Percentiles rank a stretch among this genome's conserved stretches.
These are phyloP conservation scores for Rhodotorula mucilaginosa DNA, from an alignment of 1,284 basidiomycete species.

Conservation along the genomic window DNA sequence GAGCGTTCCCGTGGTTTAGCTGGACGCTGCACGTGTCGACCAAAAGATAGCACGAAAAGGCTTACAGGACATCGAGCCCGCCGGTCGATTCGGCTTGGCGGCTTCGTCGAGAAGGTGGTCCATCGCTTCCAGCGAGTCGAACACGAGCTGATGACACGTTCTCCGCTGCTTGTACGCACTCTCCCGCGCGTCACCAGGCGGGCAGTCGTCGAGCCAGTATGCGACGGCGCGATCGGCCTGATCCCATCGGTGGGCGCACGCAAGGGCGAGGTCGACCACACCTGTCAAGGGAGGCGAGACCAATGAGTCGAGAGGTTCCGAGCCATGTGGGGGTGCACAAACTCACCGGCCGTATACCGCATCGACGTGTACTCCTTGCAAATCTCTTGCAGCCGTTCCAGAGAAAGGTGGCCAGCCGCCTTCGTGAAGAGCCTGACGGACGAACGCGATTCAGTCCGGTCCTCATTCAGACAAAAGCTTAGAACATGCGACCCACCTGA, in stretches of 20 bases:
- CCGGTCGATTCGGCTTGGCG: conserved; percentile 39
- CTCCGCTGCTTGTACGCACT: conserved; percentile 62
- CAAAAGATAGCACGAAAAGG: too few species aligned
- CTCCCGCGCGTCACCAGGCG: conserved; percentile 61
- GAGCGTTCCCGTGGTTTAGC: neutral
- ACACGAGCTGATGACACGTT: conserved; percentile 76
- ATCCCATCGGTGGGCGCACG: conserved; percentile 79
- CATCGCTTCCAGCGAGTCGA: conserved; percentile 75
- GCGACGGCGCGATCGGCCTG: conserved; percentile 71
- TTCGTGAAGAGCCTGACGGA: conserved; percentile 72
- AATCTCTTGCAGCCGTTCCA: conserved; percentile 80
- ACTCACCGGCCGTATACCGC: conserved; percentile 70
- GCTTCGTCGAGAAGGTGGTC: conserved; percentile 58
- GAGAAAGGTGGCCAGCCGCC: conserved; percentile 77
- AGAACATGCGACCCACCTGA: conserved; percentile 52
- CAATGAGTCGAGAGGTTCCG: neutral
- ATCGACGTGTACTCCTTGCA: conserved; percentile 81
- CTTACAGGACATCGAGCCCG: conserved; percentile 34
- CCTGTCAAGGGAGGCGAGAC: conserved; percentile 53
- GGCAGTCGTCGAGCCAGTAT: conserved; percentile 68
- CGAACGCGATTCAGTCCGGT: neutral
- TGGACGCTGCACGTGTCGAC: too few species aligned
- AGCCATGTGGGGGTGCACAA: conserved; percentile 18
- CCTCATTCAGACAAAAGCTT: too few species aligned
- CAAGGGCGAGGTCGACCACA: conserved; percentile 79